phyloP scores from a whole-genome alignment of 169 alveolate species.

The Eimeria acervulina region DNA sequence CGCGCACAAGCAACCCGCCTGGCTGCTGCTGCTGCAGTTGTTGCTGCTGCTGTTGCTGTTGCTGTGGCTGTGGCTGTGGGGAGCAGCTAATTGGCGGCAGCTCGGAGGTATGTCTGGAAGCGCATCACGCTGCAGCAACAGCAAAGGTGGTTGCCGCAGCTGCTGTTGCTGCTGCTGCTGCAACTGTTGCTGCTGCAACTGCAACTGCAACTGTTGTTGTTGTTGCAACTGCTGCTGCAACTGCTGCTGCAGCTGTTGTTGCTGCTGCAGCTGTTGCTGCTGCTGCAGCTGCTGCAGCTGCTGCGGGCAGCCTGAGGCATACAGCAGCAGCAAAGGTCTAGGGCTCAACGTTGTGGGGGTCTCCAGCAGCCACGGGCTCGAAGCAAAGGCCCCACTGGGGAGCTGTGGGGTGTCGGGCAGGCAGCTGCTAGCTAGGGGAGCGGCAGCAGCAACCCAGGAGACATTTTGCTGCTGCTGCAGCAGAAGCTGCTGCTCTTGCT shows the following conservation, averaged over 20 bases:
- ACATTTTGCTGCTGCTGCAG: slow-evolving; percentile 15
- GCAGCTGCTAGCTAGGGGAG: slow-evolving; percentile 29
- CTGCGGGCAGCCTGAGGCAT: neutral
- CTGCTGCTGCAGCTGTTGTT: neutral
- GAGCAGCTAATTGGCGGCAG: neutral
- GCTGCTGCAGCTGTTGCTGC: neutral
- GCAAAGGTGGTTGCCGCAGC: neutral
- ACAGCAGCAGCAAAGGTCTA: neutral
- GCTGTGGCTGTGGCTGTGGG: neutral
- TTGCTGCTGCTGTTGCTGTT: neutral
- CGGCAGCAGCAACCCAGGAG: neutral
- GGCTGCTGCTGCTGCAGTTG: neutral
- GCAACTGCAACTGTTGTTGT: neutral
- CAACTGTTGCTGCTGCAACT: neutral
- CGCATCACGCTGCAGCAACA: slow-evolving; percentile 12
- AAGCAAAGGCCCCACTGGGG: neutral
- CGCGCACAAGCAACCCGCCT: neutral
- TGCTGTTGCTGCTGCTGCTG: neutral
- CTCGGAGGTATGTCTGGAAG: neutral
- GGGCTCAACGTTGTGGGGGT: neutral
- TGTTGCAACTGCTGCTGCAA: neutral
- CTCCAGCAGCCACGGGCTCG: neutral
- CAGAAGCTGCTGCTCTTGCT: neutral
- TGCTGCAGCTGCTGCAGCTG: slow-evolving; percentile 12
- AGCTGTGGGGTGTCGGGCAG: neutral